Base-by-base conservation (phyloP, 2,329 filamentous ascomycete genomes). In the Alternaria ventricosa region DNA sequence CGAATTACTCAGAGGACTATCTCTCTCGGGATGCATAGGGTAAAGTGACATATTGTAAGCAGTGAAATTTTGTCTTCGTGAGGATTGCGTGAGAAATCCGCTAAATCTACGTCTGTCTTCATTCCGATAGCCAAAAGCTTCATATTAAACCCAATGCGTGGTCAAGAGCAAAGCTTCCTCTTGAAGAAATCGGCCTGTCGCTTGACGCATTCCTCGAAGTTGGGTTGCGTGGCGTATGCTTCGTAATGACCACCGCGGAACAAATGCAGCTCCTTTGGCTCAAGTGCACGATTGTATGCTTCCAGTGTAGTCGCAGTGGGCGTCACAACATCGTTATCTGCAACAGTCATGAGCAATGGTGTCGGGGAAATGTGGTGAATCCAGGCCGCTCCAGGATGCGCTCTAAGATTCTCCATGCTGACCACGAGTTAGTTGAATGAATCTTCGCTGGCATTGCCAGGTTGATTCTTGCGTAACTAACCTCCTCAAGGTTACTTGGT, bases 291-390 rank as follows among this genome's bases (percentile, higher is more conserved):
- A 20, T 15, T 25, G 18, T 49, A 57, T 41, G 55, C 55, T 18
- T 57, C 55, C 27, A 57, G 18, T 13, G 55, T 36, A 23, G 30
- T 49, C 11, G 25, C 44, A 13, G 28, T 50, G 4, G 55, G 55
- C 25, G 55, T 50, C 27, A 49, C 25, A 22, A 57, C 28, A 20
- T 57, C 55, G 23, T 49, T 43, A 12, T 50, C 44, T 9, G 55
- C 55, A 25, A 57, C 27, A 43, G 55, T 36, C 23, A 57, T 20
- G 18, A 57, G 45, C 8, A 57, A 25, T 10, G 55, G 55, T 13
- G 55, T 57, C n/a, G 55, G 55, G 15, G 55, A 57, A 22, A 57
- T 57, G 28, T 50, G 55, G 33, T 36, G 33, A 36, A 57, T 57
- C 43, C 44, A 57, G 12, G 44, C 30, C 18, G 53, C 30, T 13